Conservation (phyloP, 2,329 filamentous ascomycete species). For the Colletotrichum sp. region DNA sequence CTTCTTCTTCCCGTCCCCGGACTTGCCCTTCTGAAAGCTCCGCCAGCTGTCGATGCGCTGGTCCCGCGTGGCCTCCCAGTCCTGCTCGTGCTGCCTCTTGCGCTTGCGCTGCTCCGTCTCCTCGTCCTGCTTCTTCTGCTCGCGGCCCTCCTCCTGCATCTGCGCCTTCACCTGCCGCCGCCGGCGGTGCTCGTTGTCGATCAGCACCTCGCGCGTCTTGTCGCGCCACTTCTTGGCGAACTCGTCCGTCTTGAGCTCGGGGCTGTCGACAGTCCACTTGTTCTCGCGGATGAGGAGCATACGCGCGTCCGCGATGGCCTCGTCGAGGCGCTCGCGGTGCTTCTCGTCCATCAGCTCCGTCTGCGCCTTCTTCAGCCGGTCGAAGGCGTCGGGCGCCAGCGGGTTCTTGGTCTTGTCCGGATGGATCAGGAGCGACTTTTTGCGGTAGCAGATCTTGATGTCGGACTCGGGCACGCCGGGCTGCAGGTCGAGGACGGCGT, state of each 20-base stretch:
- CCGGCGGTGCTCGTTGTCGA: conserved; percentile 89
- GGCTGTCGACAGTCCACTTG: conserved; percentile 89
- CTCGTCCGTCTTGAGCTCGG: conserved; percentile 82
- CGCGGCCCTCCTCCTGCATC: conserved; percentile 94
- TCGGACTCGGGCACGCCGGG: conserved; percentile 94
- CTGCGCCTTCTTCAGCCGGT: conserved; percentile 94
- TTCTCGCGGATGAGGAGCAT: conserved; percentile 93
- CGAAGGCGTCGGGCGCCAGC: conserved; percentile 91
- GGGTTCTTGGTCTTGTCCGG: conserved; percentile 97
- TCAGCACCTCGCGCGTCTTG: conserved; percentile 87
- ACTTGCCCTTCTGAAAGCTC: conserved; percentile 81
- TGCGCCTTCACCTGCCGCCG: conserved; percentile 88
- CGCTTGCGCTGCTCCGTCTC: conserved; percentile 82
- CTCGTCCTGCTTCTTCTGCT: conserved; percentile 85
- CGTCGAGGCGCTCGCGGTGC: conserved; percentile 83
- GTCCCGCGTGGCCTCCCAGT: conserved; percentile 93
- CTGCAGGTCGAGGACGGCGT: conserved; percentile 93
- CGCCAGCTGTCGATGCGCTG: conserved; percentile 94
- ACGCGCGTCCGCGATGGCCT: conserved; percentile 93
- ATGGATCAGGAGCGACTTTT: conserved; percentile 98
- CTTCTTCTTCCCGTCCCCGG: conserved; percentile 51
- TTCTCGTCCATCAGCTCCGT: conserved; percentile 93
- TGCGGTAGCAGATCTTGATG: conserved; percentile 93
- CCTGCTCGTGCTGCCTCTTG: conserved; percentile 90
- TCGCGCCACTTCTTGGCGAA: conserved; percentile 88